phyloP scores from a whole-genome alignment of 2,329 filamentous ascomycete species.

The Boeremia exigua region DNA sequence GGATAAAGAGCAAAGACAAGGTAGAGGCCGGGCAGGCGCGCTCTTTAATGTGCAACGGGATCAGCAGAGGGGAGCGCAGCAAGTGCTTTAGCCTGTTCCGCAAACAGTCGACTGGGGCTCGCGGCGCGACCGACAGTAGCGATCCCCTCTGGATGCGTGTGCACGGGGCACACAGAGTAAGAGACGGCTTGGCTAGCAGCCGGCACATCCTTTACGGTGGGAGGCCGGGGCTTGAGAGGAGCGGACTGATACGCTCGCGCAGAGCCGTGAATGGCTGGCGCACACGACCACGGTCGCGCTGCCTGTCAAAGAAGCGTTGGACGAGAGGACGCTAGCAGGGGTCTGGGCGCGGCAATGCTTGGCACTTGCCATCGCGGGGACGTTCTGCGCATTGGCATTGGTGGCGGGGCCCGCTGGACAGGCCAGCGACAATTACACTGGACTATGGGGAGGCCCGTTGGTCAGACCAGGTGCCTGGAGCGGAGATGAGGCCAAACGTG shows the following conservation, averaged over 20 bases:
- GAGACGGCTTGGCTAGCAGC: constrained; percentile 28
- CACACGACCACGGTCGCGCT: constrained; percentile 19
- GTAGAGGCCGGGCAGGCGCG: constrained; percentile 9
- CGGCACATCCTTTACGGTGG: constrained; percentile 19
- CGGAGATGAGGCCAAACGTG: constrained; percentile 26
- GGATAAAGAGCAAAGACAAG: constrained; percentile 7
- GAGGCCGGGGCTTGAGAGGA: constrained; percentile 4
- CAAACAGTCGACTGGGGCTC: constrained; percentile 18
- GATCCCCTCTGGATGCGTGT: constrained; percentile 20
- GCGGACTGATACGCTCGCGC: constrained; percentile 25
- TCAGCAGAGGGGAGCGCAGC: constrained; percentile 32
- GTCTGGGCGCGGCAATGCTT: constrained; percentile 8
- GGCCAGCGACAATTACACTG: constrained; percentile 5
- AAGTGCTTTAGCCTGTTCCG: constrained; percentile 26
- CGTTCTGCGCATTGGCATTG: constrained; percentile 28
- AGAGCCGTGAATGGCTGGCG: constrained; percentile 22
- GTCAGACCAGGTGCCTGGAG: constrained; percentile 14
- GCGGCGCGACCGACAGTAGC: constrained; percentile 35
- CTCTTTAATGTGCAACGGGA: constrained; percentile 36
- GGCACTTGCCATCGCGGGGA: constrained; percentile 27
- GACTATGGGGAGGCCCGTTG: constrained; percentile 14
- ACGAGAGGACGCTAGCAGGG: constrained; percentile 20
- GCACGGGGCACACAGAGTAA: constrained; percentile 26
- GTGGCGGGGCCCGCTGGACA: constrained; percentile 25
- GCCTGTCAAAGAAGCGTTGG: constrained; percentile 26